Evolutionary conservation across 345 rosid species (phyloP), one percentile per base, ranked within the genome.

Genomic region (Clausena lansium): DNA sequence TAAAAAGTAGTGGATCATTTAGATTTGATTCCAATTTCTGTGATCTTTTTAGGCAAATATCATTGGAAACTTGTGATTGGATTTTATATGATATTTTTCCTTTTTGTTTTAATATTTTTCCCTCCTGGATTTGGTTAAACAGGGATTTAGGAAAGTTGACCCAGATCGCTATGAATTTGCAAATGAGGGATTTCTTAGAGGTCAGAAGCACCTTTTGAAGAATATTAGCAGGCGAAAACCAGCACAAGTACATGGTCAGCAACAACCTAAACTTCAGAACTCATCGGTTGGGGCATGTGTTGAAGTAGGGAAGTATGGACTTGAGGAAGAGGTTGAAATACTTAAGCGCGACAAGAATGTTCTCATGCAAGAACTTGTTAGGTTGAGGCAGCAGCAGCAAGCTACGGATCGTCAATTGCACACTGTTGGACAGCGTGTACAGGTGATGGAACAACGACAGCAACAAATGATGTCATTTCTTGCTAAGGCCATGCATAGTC

Each of bases 161-260:
- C 97, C 97, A 15, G 97, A 92, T 73, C 85, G 91, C 57, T 94
- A 92, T 87, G 98, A 92, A 86, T 94, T 94, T 84, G 98, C 98
- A 63, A 93, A 93, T 52, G 97, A 92, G 81, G 92, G 95, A 0
- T 93, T 93, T 75, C 74, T 93, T 77, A 91, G 94, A 87, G 97
- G 94, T 79, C 94, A 91, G 79, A 94, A 89, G 67, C 94, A 91
- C 77, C 88, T 91, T 39, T 86, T 94, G 65, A 91, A 84, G 86
- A 77, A 22, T 76, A 92, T 94, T 75, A 83, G 80, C 66, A 87
- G 97, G 77, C 88, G 94, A 70, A 92, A 91, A 80, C 88, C 95
- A 54, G 84, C 90, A 30, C 89, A 92, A 50, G 89, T 70, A 61
- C 93, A 88, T 69, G 77, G 63, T 71, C 74, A 86, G 50, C 89